Evolutionary conservation across 2,329 filamentous ascomycete genomes (phyloP).

Genomic region (Dactylellina drechsleri): DNA sequence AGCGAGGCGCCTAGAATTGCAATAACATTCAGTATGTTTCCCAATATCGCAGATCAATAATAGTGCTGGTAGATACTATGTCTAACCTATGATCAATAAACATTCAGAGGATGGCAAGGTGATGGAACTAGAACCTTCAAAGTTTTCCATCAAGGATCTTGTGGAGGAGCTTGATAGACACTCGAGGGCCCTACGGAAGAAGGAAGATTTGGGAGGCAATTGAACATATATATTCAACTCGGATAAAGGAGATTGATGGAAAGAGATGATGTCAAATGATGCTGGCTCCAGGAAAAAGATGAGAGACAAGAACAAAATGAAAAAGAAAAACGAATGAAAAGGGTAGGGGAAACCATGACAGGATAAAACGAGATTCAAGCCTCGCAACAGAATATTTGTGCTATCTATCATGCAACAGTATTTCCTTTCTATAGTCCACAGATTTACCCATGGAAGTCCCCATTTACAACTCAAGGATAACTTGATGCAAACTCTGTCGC

Average conservation of each 20-base stretch:
- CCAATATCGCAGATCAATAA: not conserved
- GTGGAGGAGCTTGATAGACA: slow-evolving; percentile 90
- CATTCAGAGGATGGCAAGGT: slow-evolving; percentile 87
- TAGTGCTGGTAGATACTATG: not conserved
- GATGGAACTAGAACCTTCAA: slow-evolving; percentile 81
- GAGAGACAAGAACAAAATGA: slow-evolving; percentile 16
- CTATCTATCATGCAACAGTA: no score
- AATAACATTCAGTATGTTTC: slow-evolving; percentile 82
- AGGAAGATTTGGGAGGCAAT: slow-evolving; percentile 75
- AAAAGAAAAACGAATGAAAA: no score
- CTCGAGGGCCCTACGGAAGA: slow-evolving; percentile 81
- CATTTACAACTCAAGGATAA: no score
- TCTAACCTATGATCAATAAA: slow-evolving; percentile 1
- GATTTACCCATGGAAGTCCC: no score
- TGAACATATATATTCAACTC: slow-evolving; percentile 18
- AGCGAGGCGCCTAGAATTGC: slow-evolving; percentile 74
- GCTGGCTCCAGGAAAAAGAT: slow-evolving; percentile 20
- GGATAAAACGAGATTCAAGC: no score
- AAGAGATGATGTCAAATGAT: slow-evolving; percentile 10
- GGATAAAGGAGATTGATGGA: not conserved
- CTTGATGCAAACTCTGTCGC: no score
- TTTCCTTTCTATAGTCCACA: no score
- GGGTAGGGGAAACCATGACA: no score
- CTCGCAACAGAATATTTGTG: no score
- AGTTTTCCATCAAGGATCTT: slow-evolving; percentile 84